phyloP scores from a whole-genome alignment of 768 basidiomycete species.

The Auricularia auricula-judae region DNA sequence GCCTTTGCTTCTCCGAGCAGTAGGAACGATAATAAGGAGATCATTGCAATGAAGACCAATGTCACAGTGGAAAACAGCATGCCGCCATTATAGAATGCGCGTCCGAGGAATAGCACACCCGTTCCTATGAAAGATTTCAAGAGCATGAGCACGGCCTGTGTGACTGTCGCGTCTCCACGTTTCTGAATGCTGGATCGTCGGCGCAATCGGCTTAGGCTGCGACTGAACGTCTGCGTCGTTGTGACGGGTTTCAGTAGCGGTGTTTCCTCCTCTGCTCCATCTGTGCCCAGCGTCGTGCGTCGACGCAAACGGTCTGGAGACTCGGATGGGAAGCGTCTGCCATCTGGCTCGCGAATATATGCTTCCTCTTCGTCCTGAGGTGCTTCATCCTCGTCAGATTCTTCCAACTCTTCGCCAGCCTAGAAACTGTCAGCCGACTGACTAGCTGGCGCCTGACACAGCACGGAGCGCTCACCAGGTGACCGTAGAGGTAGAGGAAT shows the following conservation, averaged over 20 bases:
- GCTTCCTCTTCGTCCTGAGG: constrained; percentile 40
- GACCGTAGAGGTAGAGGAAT: constrained; percentile 89
- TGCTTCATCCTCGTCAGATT: constrained; percentile 71
- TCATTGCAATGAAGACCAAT: constrained; percentile 68
- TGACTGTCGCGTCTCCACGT: constrained; percentile 79
- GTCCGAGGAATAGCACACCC: constrained; percentile 90
- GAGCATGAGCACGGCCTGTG: constrained; percentile 89
- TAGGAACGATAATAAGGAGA: constrained; percentile 90
- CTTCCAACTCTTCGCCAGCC: constrained; percentile 87
- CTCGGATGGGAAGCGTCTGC: not conserved
- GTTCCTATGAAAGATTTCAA: constrained; percentile 93
- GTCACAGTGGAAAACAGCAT: constrained; percentile 76
- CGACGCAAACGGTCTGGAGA: not conserved
- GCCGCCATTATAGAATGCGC: constrained; percentile 96
- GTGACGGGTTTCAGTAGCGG: constrained; percentile 15
- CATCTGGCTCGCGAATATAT: constrained; percentile 10
- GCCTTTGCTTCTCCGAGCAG: constrained; percentile 81
- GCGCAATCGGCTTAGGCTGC: constrained; percentile 23
- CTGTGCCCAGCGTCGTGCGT: not conserved
- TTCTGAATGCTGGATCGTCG: constrained; percentile 45
- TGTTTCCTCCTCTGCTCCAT: constrained; percentile 14
- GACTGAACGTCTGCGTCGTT: constrained; percentile 38
- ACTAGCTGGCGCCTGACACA: not conserved
- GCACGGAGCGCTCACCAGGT: constrained; percentile 59
- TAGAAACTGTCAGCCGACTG: constrained; percentile 18